Evolutionary conservation across 2,329 filamentous ascomycete species (phyloP), one percentile per base, ranked within the genome.

Genomic region (Rhynchosporium agropyri): DNA sequence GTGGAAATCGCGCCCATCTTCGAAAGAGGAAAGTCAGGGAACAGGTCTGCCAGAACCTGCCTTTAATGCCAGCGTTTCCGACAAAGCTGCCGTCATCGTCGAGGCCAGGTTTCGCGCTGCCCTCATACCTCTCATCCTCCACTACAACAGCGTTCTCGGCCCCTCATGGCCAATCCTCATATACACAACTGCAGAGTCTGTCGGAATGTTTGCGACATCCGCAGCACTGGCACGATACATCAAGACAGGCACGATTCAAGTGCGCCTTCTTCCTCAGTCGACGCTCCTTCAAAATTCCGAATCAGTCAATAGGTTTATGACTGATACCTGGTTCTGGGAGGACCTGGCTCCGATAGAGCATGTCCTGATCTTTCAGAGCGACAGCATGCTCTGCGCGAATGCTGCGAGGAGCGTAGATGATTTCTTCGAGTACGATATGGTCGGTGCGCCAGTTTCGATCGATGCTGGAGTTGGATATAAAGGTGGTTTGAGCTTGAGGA

Each of bases 131-230:
- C 66, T 78, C n/a, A 72, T 79, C 45, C 68, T 79, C 13, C 76
- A 78, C 61, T 79, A 77, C 65, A 68, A 72, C 45, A 70, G 70
- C 48, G 74, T 78, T 10, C 76, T 81, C 4, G 79, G 79, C 0
- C 77, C 78, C 9, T 65, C 67, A 9, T 81, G 79, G 79, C 78
- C 78, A 4, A 75, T 81, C 45, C 71, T 80, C 28, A 75, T 80
- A 48, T 79, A 77, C 65, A 80, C 79, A 5, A 72, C 74, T 1
- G 66, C 72, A n/a, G 68, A 70, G 59, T 62, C 65, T 0, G 60
- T 69, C 0, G 63, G 61, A 1, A 63, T 66, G 40, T 74, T 73
- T 20, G 73, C 73, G 29, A 61, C 74, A 33, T 76, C 75, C 3
- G 72, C 75, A 1, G 66, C 77, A 10, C 75, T 79, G 59, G 69